Conservation (phyloP, 805 yeast species). For the Naumovozyma baii region DNA sequence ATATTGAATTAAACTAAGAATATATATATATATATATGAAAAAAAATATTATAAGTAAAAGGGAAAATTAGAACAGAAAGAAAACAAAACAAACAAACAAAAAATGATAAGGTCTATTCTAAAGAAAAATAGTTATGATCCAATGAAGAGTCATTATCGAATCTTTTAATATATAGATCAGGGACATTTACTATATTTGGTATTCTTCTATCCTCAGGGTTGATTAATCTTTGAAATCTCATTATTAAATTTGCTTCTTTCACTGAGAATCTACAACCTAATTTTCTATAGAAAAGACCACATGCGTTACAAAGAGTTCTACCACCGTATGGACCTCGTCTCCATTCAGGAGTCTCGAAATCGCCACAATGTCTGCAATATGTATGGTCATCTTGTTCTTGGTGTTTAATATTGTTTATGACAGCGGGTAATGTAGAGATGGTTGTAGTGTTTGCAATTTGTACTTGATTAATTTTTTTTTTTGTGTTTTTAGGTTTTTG, state of each 20-base stretch:
- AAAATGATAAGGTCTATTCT: no score
- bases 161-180: constrained; percentile 11
- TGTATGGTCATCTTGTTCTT: no score
- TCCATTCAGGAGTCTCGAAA: constrained; percentile 82
- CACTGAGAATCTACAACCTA: constrained; percentile 33
- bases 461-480: no score
- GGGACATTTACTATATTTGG: constrained; percentile 20
- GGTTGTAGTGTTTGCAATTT: no score
- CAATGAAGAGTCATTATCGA: constrained; percentile 6
- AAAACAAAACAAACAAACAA: no score
- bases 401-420: no score
- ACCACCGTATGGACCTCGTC: constrained; percentile 79
- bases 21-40: background rate
- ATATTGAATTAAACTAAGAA: background rate
- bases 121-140: constrained; percentile 7
- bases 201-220: constrained; percentile 20
- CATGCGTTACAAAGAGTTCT: constrained; percentile 87
- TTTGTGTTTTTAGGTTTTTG: no score
- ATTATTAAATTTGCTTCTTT: constrained; percentile 21
- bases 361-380: constrained; percentile 64
- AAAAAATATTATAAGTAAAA: no score
- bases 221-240: constrained; percentile 14
- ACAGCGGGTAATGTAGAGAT: no score
- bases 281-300: constrained; percentile 65
- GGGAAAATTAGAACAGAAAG: background rate